These are phyloP conservation scores for Trichopus zeylanicus DNA, from an alignment of 116 monocot species.

Conservation along the genomic window DNA sequence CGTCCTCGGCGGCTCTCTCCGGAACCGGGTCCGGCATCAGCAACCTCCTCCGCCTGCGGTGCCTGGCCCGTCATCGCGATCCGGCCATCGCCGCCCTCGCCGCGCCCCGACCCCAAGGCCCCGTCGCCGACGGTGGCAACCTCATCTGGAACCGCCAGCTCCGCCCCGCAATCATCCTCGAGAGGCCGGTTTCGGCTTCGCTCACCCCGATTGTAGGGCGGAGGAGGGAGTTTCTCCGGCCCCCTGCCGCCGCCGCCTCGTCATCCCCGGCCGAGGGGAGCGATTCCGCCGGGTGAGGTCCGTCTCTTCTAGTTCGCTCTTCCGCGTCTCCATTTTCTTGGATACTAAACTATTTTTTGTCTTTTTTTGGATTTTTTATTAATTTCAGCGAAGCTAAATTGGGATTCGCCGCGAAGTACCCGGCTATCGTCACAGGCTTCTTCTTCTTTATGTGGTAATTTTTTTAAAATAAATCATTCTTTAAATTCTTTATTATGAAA, in stretches of 20 bases:
- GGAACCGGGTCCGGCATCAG: conserved; percentile 42
- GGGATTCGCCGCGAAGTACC: conserved; percentile 63
- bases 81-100: background rate
- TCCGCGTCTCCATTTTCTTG: background rate
- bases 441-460: conserved; percentile 98
- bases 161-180: conserved; percentile 29
- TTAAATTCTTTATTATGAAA: background rate
- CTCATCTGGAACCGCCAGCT: conserved; percentile 56
- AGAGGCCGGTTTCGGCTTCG: background rate
- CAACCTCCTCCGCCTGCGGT: conserved; percentile 40
- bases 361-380: background rate
- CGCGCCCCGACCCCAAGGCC: background rate
- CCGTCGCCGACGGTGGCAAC: conserved; percentile 33
- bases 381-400: conserved; percentile 48
- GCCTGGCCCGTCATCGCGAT: background rate
- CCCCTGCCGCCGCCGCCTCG: conserved; percentile 40
- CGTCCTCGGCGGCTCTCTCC: conserved; percentile 23
- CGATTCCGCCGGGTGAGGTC: conserved; percentile 97
- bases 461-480: background rate
- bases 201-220: background rate
- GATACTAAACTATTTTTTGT: background rate
- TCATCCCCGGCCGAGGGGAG: conserved; percentile 68
- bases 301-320: conserved; percentile 31
- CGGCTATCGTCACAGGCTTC: conserved; percentile 80
- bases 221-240: conserved; percentile 13